Percentiles rank a stretch among this genome's conserved stretches.
phyloP scores from a whole-genome alignment of 805 yeast species.

The Sugiyamaella americana region DNA sequence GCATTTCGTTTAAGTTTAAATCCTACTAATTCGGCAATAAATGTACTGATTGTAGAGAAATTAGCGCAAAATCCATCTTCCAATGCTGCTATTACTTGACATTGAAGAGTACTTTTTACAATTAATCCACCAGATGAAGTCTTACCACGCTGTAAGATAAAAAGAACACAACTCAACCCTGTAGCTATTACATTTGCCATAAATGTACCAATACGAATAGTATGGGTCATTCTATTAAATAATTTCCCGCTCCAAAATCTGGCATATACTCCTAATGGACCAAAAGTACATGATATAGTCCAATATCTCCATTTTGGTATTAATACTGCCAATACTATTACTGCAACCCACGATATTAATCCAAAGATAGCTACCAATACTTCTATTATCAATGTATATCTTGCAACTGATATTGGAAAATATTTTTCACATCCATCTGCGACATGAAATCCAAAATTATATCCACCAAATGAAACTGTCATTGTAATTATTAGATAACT shows the following conservation, averaged over 20 bases:
- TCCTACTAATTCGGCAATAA: slow-evolving; percentile 56
- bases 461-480: slow-evolving; percentile 55
- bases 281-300: slow-evolving; percentile 61
- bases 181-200: slow-evolving; percentile 45
- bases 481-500: slow-evolving; percentile 58
- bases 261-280: slow-evolving; percentile 62
- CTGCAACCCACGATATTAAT: slow-evolving; percentile 32
- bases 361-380: slow-evolving; percentile 29
- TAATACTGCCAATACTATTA: slow-evolving; percentile 39
- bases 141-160: slow-evolving; percentile 42
- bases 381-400: slow-evolving; percentile 13
- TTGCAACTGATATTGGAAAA: slow-evolving; percentile 12
- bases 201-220: slow-evolving; percentile 55
- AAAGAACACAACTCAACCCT: slow-evolving; percentile 39
- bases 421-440: slow-evolving; percentile 29
- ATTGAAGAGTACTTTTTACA: slow-evolving; percentile 33
- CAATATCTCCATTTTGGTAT: slow-evolving; percentile 52
- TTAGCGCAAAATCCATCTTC: slow-evolving; percentile 66
- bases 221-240: slow-evolving; percentile 45
- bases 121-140: slow-evolving; percentile 5
- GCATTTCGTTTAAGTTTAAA: slow-evolving; percentile 32
- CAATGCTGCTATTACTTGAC: slow-evolving; percentile 51
- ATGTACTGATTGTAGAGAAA: slow-evolving; percentile 71
- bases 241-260: slow-evolving; percentile 50
- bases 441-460: slow-evolving; percentile 51